Conservation (phyloP, 2,329 filamentous ascomycete genomes). For the Xylaria arbuscula region DNA sequence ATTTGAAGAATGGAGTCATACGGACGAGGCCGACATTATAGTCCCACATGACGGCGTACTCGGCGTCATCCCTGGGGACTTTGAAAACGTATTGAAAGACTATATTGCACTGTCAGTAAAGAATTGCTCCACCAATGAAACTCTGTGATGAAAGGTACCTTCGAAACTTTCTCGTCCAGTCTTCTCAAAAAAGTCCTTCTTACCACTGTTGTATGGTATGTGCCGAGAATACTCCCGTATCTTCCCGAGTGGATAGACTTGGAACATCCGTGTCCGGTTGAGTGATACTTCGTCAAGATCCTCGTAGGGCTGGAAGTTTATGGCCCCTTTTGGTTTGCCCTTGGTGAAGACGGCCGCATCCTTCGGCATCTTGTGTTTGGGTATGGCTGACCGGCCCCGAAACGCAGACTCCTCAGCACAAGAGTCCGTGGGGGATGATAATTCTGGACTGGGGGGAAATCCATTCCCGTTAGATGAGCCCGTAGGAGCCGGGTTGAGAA, state of each 20-base stretch:
- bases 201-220: conserved; percentile 94
- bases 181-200: conserved; percentile 87
- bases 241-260: conserved; percentile 72
- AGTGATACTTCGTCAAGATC: conserved; percentile 67
- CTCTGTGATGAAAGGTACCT: conserved; percentile 64
- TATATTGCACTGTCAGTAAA: conserved; percentile 52
- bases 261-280: conserved; percentile 70
- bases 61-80: conserved; percentile 71
- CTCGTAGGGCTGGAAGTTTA: conserved; percentile 82
- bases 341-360: conserved; percentile 72
- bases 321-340: conserved; percentile 70
- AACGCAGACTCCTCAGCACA: conserved; percentile 50
- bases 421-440: conserved; percentile 52
- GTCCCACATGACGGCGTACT: conserved; percentile 92
- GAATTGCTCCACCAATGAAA: conserved; percentile 1
- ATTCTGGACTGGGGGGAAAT: conserved; percentile 57
- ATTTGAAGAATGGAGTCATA: conserved; percentile 95
- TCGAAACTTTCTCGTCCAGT: conserved; percentile 90
- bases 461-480: conserved; percentile 54
- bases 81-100: conserved; percentile 88
- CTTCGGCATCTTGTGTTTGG: conserved; percentile 71
- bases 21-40: conserved; percentile 94
- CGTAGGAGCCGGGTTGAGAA: conserved; percentile 71
- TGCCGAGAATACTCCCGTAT: conserved; percentile 74
- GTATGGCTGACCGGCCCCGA: conserved; percentile 47